Percentiles rank a stretch among this genome's conserved stretches.
These are phyloP conservation scores for Suillus cothurnatus DNA, from an alignment of 768 basidiomycete species.

Conservation along the genomic window DNA sequence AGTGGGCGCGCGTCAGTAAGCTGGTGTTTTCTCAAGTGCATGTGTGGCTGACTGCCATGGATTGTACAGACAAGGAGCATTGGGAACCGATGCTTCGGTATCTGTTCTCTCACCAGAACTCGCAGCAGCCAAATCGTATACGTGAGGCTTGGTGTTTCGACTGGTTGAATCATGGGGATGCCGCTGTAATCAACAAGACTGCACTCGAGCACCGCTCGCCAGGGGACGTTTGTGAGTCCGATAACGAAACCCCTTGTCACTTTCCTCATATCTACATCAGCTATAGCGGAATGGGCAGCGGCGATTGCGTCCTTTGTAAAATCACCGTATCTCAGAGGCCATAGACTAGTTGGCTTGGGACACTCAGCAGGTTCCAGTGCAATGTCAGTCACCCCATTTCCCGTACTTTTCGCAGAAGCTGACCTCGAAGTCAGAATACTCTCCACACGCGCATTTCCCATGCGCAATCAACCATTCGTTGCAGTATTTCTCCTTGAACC, in stretches of 20 bases:
- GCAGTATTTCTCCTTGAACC: conserved; percentile 50
- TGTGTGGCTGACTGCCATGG: neutral
- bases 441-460: conserved; percentile 36
- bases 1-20: conserved; percentile 46
- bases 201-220: conserved; percentile 32
- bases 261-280: conserved; percentile 21
- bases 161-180: conserved; percentile 53
- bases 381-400: conserved; percentile 30
- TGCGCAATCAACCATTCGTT: conserved; percentile 30
- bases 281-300: conserved; percentile 40
- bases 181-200: conserved; percentile 45
- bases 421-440: conserved; percentile 34
- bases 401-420: neutral
- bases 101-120: conserved; percentile 36
- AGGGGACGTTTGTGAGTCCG: conserved; percentile 38
- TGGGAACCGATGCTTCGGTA: conserved; percentile 51
- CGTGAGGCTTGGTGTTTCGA: conserved; percentile 55
- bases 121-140: conserved; percentile 26
- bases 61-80: conserved; percentile 52
- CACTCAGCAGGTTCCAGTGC: conserved; percentile 49
- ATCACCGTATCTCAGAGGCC: conserved; percentile 35
- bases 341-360: conserved; percentile 41
- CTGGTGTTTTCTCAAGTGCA: neutral
- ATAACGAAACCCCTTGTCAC: neutral
- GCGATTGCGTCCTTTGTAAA: conserved; percentile 38